Evolutionary conservation across 2,329 filamentous ascomycete genomes (phyloP), one percentile per base, ranked within the genome.

Genomic region (Curvularia lunata): DNA sequence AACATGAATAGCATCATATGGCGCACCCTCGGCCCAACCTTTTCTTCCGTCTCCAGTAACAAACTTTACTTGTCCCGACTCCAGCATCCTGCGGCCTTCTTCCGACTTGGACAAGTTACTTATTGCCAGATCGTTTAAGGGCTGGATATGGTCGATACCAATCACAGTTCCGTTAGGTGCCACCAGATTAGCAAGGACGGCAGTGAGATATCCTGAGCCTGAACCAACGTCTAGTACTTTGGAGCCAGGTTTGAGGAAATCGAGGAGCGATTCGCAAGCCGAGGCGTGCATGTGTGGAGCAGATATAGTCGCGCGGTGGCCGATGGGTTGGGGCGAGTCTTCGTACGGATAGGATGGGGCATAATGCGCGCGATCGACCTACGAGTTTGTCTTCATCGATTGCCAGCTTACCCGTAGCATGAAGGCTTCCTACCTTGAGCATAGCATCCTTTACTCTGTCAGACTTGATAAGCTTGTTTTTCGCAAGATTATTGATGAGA

Each of bases 1-100:
- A 2, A 98, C 95, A 74, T 98, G 95, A 58, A 99, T 98, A 2
- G 91, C 93, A 82, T 98, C 92, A 83, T 94, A 99, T 0, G 87
- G 83, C 18, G 71, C 66, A 60, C 79, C 82, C 12, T 81, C 78
- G 27, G 49, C 56, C 75, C 76, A 83, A 3, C 81, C 81, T 52
- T 75, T 71, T 59, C 81, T 67, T 12, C 81, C 81, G 78, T 97
- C 93, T 0, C 87, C 92, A 0, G 86, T 82, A 1, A 93, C 82
- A 71, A 96, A 96, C 56, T 82, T 81, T 41, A 93, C 85, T 68
- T 82, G 84, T 0, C 88, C 90, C 0, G 76, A 79, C 1, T 83
- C 82, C 13, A 97, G 76, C 53, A 96, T 77, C 10, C 74, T 71
- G 83, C 84, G 64, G 0, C 81, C 81, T 12, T 74, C 71, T 16